These are phyloP conservation scores for Phytophthora aleatoria DNA, from an alignment of 352 stramenopile genomes.

Conservation along the genomic window DNA sequence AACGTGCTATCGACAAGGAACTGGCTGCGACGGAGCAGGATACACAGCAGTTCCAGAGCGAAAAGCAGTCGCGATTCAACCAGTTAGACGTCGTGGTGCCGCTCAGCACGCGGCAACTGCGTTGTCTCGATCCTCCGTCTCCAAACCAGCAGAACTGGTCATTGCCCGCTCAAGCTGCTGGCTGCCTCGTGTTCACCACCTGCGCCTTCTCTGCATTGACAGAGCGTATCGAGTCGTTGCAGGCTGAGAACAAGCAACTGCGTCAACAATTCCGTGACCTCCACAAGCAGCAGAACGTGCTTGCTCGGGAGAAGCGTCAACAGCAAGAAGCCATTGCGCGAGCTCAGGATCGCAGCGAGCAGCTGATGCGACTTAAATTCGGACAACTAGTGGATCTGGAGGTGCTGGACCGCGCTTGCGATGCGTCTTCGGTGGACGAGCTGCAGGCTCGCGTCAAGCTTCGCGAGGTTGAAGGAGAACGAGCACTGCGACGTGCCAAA, in stretches of 20 bases:
- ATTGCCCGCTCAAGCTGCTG: conserved; percentile 53
- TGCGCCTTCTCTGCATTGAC: conserved; percentile 61
- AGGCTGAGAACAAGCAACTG: conserved; percentile 79
- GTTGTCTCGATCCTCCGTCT: conserved; percentile 51
- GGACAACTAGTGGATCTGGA: conserved; percentile 83
- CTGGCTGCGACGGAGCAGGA: conserved; percentile 86
- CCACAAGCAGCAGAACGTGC: conserved; percentile 84
- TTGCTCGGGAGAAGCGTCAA: conserved; percentile 74
- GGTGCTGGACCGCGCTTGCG: conserved; percentile 87
- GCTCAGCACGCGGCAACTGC: conserved; percentile 76
- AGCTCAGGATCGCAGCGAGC: conserved; percentile 70
- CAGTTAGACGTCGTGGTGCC: conserved; percentile 84
- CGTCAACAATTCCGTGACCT: conserved; percentile 90
- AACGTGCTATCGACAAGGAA: conserved; percentile 93
- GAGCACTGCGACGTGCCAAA: conserved; percentile 45
- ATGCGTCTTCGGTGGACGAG: conserved; percentile 70
- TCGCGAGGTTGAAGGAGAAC: conserved; percentile 77
- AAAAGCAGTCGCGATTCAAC: conserved; percentile 94
- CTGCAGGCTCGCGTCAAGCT: conserved; percentile 72
- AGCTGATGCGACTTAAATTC: conserved; percentile 67
- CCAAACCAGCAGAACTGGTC: conserved; percentile 40
- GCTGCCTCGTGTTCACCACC: conserved; percentile 78
- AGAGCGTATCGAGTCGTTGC: conserved; percentile 79
- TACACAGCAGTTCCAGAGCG: conserved; percentile 92
- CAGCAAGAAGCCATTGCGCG: conserved; percentile 71